These are phyloP conservation scores for Colletotrichum chrysophilum DNA, from an alignment of 2,329 filamentous ascomycete species.

Conservation along the genomic window DNA sequence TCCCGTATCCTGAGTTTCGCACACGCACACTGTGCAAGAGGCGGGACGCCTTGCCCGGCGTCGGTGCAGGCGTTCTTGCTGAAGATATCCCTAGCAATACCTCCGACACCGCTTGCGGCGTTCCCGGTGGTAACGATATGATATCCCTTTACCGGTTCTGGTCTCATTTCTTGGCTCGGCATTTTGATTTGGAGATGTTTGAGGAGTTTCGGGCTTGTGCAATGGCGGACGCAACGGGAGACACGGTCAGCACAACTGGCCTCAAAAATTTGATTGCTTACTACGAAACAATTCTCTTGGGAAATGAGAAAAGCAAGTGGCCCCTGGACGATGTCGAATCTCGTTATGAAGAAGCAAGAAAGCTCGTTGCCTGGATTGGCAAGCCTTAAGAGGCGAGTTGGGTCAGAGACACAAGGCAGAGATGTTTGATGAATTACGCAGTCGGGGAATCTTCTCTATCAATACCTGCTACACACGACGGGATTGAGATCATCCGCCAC, in stretches of 20 bases:
- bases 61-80: conserved; percentile 25
- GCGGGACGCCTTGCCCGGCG: conserved; percentile 31
- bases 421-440: conserved; percentile 12
- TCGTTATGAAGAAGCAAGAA: conserved; percentile 5
- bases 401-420: background rate
- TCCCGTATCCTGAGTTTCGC: conserved; percentile 40
- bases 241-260: conserved; percentile 55
- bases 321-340: background rate
- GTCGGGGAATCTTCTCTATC: background rate
- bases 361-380: background rate
- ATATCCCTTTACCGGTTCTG: conserved; percentile 76
- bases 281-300: conserved; percentile 46
- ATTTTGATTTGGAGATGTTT: conserved; percentile 80
- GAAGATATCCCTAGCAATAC: conserved; percentile 19
- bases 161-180: conserved; percentile 73
- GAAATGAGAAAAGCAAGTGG: background rate
- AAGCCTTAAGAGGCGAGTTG: background rate
- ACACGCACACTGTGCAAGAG: conserved; percentile 43
- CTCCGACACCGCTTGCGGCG: conserved; percentile 36
- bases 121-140: conserved; percentile 48
- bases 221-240: conserved; percentile 61
- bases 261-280: conserved; percentile 69
- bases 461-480: background rate
- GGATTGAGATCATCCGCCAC: background rate
- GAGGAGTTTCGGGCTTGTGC: conserved; percentile 73